phyloP scores from a whole-genome alignment of 805 yeast species.

The Cyberlindnera euphorbiiphila region DNA sequence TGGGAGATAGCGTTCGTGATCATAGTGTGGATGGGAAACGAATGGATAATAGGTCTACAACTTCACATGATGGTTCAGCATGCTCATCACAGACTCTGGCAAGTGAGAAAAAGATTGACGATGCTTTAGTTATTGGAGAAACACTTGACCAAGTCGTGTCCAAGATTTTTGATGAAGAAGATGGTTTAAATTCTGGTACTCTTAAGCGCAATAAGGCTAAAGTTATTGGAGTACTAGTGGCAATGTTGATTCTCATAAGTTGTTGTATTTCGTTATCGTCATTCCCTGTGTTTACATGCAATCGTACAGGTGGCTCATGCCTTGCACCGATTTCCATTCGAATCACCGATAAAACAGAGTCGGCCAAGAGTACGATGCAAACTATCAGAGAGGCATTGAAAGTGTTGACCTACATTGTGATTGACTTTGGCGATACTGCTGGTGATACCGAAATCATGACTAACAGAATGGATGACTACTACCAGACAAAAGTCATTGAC shows the following conservation, averaged over 20 bases:
- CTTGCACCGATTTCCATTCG: conserved; percentile 42
- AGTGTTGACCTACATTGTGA: conserved; percentile 42
- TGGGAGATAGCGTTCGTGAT: neutral
- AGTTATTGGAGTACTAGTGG: neutral
- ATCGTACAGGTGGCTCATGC: conserved; percentile 29
- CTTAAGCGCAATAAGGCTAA: neutral
- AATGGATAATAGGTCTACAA: neutral
- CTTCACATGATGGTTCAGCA: no score
- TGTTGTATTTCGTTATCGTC: conserved; percentile 5
- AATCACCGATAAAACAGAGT: conserved; percentile 34
- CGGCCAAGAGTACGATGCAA: conserved; percentile 32
- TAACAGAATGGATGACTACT: conserved; percentile 24
- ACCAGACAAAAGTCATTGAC: conserved; percentile 35
- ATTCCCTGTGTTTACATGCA: conserved; percentile 32
- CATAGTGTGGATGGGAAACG: neutral
- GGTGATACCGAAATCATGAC: conserved; percentile 21
- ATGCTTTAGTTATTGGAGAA: neutral
- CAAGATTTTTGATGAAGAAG: conserved; percentile 10
- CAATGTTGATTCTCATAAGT: conserved; percentile 1
- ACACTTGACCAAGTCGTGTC: conserved; percentile 15
- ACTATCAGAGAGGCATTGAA: conserved; percentile 41
- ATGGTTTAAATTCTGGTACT: neutral
- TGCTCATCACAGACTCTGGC: no score
- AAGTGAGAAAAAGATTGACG: no score
- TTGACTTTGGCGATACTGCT: conserved; percentile 35